phyloP scores from a whole-genome alignment of 495 filamentous ascomycete species.

The Hapsidospora chrysogenum region DNA sequence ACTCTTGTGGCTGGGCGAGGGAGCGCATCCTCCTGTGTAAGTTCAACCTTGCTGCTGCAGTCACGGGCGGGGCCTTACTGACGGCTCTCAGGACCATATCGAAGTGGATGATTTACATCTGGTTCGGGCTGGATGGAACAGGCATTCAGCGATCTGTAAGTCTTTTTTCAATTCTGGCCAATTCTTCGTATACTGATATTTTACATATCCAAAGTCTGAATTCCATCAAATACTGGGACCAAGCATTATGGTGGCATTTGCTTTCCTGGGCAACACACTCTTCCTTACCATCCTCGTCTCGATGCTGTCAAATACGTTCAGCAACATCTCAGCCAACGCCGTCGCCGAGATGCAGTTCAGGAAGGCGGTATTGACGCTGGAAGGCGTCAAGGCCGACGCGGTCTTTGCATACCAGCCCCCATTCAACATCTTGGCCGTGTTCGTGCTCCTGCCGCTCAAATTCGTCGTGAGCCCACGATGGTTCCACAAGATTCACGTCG shows the following conservation, averaged over 20 bases:
- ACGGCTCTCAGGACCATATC: constrained; percentile 35
- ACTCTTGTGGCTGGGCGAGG: constrained; percentile 46
- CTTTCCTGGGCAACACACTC: constrained; percentile 59
- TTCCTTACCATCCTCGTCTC: constrained; percentile 63
- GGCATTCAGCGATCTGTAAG: constrained; percentile 45
- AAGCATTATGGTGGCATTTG: constrained; percentile 51
- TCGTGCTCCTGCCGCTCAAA: constrained; percentile 48
- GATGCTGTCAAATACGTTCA: constrained; percentile 57
- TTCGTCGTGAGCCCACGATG: constrained; percentile 46
- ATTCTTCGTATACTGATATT: not conserved
- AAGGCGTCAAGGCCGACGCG: constrained; percentile 58
- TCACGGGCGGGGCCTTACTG: constrained; percentile 3
- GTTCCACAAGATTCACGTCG: constrained; percentile 66
- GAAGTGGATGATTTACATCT: constrained; percentile 72
- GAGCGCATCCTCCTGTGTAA: constrained; percentile 24
- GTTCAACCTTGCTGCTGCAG: not conserved
- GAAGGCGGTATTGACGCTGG: constrained; percentile 53
- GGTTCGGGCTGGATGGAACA: constrained; percentile 62
- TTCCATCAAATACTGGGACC: constrained; percentile 54
- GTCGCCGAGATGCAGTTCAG: constrained; percentile 56
- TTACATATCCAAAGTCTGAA: constrained; percentile 18
- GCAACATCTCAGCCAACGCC: constrained; percentile 45
- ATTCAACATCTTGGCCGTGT: constrained; percentile 52
- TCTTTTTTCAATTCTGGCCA: not conserved
- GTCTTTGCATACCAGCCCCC: constrained; percentile 60